Evolutionary conservation across 345 rosid species (phyloP), one percentile per base, ranked within the genome.

Genomic region (Syzygium aromaticum): DNA sequence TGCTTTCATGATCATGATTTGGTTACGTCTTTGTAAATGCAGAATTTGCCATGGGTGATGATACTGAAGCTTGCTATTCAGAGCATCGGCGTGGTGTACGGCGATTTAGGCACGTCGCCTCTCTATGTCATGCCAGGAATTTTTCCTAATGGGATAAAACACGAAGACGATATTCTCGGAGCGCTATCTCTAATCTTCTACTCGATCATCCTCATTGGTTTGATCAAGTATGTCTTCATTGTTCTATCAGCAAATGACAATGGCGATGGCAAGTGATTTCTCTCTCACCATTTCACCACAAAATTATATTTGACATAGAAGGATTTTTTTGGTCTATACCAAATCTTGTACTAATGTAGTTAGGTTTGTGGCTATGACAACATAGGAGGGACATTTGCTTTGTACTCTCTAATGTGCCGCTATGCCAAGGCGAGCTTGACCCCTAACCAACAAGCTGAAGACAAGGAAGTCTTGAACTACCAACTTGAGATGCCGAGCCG

Each of bases 91-190:
- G 64, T 92, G 10, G 92, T 92, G 16, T 92, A 90, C 52, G 94
- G 94, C 3, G 93, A 92, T 56, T 30, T 91, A 8, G 93, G 93
- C 7, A 91, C 93, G 7, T 89, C 90, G 25, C 92, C 93, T 13
- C 87, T 91, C 16, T 89, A 90, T 25, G 89, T 89, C 64, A 23
- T 87, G 23, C 52, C 91, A 0, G 52, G 90, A 33, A 80, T 84
- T 49, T 91, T 90, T 33, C 85, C 84, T 3, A 4, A 86, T 0
- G 93, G 90, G 40, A 84, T 91, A 46, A 85, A 85, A 49, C 30
- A 88, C 51, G 33, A 17, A 2, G 91, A 88, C 6, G 91, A 91
- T 28, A 23, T 91, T 38, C 84, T 89, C 5, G 92, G 88, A 0
- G 92, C 53, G 17, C 57, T 91, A 51, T 91, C 92, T 12, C 54